phyloP scores from a whole-genome alignment of 768 basidiomycete species.

The Mycena kentingensis region DNA sequence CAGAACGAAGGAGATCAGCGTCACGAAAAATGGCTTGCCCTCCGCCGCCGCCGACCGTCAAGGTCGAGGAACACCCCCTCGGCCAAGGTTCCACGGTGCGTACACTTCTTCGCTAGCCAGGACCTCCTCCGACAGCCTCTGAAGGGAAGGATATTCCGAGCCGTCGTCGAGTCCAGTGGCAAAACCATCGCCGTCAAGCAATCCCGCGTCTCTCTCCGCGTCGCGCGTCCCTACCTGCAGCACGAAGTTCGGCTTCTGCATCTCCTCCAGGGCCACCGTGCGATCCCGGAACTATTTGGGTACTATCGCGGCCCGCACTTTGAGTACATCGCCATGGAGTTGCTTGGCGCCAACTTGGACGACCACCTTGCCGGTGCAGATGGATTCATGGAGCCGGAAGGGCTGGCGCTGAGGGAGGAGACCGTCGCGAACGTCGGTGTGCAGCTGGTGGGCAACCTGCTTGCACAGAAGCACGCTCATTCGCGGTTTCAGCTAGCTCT shows the following conservation, averaged over 20 bases:
- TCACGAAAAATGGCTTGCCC: too few species aligned
- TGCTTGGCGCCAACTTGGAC: slow-evolving; percentile 32
- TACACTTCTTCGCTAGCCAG: too few species aligned
- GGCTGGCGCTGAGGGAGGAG: slow-evolving; percentile 19
- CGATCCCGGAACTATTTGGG: slow-evolving; percentile 35
- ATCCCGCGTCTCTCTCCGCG: slow-evolving; percentile 31
- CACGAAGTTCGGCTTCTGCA: slow-evolving; percentile 33
- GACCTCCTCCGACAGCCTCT: too few species aligned
- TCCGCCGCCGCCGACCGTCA: too few species aligned
- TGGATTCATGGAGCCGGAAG: slow-evolving; percentile 18
- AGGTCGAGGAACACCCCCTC: too few species aligned
- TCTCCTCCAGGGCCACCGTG: slow-evolving; percentile 32
- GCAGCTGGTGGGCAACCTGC: slow-evolving; percentile 26
- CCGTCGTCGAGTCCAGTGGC: too few species aligned
- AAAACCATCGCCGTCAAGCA: slow-evolving; percentile 35
- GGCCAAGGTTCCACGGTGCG: too few species aligned
- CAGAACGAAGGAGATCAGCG: too few species aligned
- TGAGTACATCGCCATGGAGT: slow-evolving; percentile 38
- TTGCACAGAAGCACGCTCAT: slow-evolving; percentile 4
- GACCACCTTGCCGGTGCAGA: slow-evolving; percentile 25
- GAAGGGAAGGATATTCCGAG: too few species aligned
- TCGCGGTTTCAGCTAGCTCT: too few species aligned
- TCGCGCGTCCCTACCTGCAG: slow-evolving; percentile 31
- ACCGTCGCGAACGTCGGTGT: slow-evolving; percentile 28
- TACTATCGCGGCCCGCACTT: slow-evolving; percentile 36